Evolutionary conservation across 352 stramenopile genomes (phyloP).

Genomic region (Phytophthora melonis): DNA sequence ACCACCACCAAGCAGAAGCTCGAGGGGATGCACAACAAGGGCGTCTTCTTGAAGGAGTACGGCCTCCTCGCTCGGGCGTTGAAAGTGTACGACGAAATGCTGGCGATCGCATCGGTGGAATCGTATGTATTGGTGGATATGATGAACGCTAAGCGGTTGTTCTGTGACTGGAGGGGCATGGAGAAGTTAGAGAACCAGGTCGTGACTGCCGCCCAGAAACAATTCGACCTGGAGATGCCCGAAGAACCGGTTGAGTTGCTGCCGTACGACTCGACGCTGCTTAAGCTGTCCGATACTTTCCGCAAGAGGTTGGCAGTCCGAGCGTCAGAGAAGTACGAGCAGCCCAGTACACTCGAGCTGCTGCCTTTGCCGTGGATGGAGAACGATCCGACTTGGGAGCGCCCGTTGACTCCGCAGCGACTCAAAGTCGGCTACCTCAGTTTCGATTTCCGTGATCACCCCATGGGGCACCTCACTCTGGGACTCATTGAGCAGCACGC

Average conservation of each 20-base stretch:
- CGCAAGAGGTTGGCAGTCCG: slow-evolving; percentile 57
- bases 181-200: slow-evolving; percentile 62
- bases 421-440: slow-evolving; percentile 89
- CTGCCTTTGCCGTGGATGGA: slow-evolving; percentile 28
- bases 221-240: slow-evolving; percentile 20
- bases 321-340: slow-evolving; percentile 40
- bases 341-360: slow-evolving; percentile 49
- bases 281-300: slow-evolving; percentile 58
- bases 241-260: slow-evolving; percentile 44
- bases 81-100: slow-evolving; percentile 46
- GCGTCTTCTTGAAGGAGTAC: slow-evolving; percentile 66
- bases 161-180: slow-evolving; percentile 69
- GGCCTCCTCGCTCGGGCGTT: slow-evolving; percentile 53
- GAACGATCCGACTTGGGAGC: slow-evolving; percentile 11
- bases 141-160: slow-evolving; percentile 55
- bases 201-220: slow-evolving; percentile 29
- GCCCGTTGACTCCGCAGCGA: slow-evolving; percentile 42
- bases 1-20: slow-evolving; percentile 21
- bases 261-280: slow-evolving; percentile 79
- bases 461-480: slow-evolving; percentile 92
- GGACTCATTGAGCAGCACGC: slow-evolving; percentile 84
- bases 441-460: slow-evolving; percentile 93
- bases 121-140: slow-evolving; percentile 56
- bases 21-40: slow-evolving; percentile 78
- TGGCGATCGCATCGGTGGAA: slow-evolving; percentile 46